These are phyloP conservation scores for Nitzschia sp. DNA, from an alignment of 108 stramenopile species.

Conservation along the genomic window DNA sequence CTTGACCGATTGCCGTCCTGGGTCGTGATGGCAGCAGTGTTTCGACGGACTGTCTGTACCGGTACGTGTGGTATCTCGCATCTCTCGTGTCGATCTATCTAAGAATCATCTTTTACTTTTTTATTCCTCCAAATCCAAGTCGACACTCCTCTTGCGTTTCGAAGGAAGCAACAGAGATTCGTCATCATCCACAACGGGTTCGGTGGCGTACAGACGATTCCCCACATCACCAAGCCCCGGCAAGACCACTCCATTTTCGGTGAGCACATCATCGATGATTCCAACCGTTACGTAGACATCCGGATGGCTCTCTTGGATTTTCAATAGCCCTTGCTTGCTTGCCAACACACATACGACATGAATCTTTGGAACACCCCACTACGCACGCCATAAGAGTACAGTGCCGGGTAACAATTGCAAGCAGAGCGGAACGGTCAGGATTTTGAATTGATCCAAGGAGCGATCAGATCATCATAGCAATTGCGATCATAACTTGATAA, in stretches of 20 bases:
- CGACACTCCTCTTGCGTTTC: slow-evolving; percentile 12
- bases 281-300: slow-evolving; percentile 89
- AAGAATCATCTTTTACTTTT: no score
- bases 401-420: no score
- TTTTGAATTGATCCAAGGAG: background rate
- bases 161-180: slow-evolving; percentile 10
- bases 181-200: slow-evolving; percentile 54
- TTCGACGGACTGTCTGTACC: no score
- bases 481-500: background rate
- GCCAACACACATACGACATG: slow-evolving; percentile 89
- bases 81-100: no score
- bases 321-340: slow-evolving; percentile 69
- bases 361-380: slow-evolving; percentile 87
- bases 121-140: no score
- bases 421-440: no score
- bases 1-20: no score
- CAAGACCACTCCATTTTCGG: slow-evolving; percentile 76
- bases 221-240: slow-evolving; percentile 97
- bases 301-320: slow-evolving; percentile 71
- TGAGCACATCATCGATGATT: slow-evolving; percentile 78
- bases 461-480: background rate
- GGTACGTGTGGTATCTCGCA: no score
- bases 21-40: no score
- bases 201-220: slow-evolving; percentile 88
- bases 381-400: background rate